These are phyloP conservation scores for Rhodotorula mucilaginosa DNA, from an alignment of 1,284 basidiomycete species.

Conservation along the genomic window DNA sequence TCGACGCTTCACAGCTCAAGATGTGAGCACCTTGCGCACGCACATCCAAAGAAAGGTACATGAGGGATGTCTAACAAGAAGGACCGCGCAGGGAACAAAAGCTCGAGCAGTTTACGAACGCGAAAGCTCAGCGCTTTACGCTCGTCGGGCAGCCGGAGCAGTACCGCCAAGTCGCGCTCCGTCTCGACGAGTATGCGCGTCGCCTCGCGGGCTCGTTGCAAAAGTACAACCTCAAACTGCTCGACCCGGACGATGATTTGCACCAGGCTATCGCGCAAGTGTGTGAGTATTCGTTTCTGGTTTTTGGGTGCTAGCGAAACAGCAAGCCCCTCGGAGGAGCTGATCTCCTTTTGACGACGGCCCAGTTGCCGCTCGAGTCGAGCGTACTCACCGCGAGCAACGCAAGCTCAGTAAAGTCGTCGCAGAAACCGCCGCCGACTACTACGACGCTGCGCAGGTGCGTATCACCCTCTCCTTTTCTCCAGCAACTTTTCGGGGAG, in stretches of 20 bases:
- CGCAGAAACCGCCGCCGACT: background rate
- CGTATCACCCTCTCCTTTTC: background rate
- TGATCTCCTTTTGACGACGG: too few species aligned
- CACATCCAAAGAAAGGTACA: background rate
- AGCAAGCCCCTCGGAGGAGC: too few species aligned
- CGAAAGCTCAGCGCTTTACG: background rate
- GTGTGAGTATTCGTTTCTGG: background rate
- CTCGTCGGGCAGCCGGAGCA: background rate
- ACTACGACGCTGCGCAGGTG: background rate
- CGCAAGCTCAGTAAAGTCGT: background rate
- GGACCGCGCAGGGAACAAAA: background rate
- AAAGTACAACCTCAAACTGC: background rate
- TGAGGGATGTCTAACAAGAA: background rate
- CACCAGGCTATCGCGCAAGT: background rate
- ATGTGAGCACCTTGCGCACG: background rate
- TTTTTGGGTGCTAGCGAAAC: too few species aligned
- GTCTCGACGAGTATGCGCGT: background rate
- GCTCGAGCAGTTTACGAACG: background rate
- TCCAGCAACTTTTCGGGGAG: background rate
- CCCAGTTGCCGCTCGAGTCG: too few species aligned
- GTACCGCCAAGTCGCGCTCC: background rate
- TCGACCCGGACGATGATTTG: background rate
- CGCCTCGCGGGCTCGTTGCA: background rate
- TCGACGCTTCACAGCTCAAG: background rate
- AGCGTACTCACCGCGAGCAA: too few species aligned